Evolutionary conservation across 75 land plant species (phyloP), one percentile per base, ranked within the genome.

Genomic region (Gnetum montanum): DNA sequence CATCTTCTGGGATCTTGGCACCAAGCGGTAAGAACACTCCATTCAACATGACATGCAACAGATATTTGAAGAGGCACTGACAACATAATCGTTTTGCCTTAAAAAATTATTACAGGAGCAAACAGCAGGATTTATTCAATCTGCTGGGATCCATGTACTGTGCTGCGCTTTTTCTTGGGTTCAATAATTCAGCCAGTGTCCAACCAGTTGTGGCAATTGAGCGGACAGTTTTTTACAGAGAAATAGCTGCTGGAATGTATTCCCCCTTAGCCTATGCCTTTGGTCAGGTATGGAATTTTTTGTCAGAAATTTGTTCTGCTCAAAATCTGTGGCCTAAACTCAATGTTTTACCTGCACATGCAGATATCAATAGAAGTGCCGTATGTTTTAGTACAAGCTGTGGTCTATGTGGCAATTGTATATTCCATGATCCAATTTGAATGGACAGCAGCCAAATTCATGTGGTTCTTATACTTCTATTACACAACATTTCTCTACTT

Each of bases 1-100:
- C 6, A 80, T 88, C 49, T 92, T 84, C 37, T 92, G 97, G 97
- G 63, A 68, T 30, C 72, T 78, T 20, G 97, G 97, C 22, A 28
- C 62, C 5, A 87, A 81, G 58, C 72, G 33, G 95, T 89, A n/a
- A 27, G 43, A 18, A 13, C 43, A 3, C n/a, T 41, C n/a, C 18
- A n/a, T n/a, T n/a, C n/a, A n/a, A n/a, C 43, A 3, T 25, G 43
- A 40, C 43, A 40, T 15, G n/a, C 43, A 48, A 19, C 11, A 45
- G 18, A 19, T 2, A 45, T 10, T 45, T 25, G 36, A 7, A 31
- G 34, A 25, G 29, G 29, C 8, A 52, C 5, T 12, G 13, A 8
- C 31, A 40, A 22, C 15, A 4, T 0, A 26, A 8, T 43, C n/a
- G 18, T n/a, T 58, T 23, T 12, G 28, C 8, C 29, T 11, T 4